Evolutionary conservation across 225 moss, liverwort and hornwort species (phyloP).

Genomic region (Physcomitrium patens): DNA sequence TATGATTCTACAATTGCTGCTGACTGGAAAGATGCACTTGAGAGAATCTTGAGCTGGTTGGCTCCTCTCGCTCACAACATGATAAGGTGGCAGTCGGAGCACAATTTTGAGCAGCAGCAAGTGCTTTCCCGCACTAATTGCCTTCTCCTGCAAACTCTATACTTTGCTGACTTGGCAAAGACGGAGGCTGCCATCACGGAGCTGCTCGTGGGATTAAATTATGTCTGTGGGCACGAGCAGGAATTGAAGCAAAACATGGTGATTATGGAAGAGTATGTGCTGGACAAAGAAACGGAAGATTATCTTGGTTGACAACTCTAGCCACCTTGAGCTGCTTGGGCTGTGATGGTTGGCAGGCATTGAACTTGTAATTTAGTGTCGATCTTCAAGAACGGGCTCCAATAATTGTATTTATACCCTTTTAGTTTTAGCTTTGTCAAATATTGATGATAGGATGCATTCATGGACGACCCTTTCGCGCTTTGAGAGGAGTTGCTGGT

Average conservation of each 20-base stretch:
- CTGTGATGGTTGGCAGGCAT: slow-evolving; percentile 50
- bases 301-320: slow-evolving; percentile 95
- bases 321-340: slow-evolving; percentile 36
- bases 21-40: slow-evolving; percentile 90
- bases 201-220: slow-evolving; percentile 91
- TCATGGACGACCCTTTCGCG: slow-evolving; percentile 54
- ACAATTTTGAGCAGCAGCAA: slow-evolving; percentile 99
- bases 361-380: slow-evolving; percentile 63
- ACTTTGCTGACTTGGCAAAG: slow-evolving; percentile 88
- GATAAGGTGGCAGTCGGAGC: slow-evolving; percentile 99
- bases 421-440: slow-evolving; percentile 48
- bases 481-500: slow-evolving; percentile 60
- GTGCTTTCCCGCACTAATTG: slow-evolving; percentile 85
- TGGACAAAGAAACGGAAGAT: slow-evolving; percentile 71
- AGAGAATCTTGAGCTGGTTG: slow-evolving; percentile 89
- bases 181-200: slow-evolving; percentile 94
- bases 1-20: slow-evolving; percentile 86
- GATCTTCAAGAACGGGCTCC: slow-evolving; percentile 45
- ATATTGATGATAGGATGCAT: slow-evolving; percentile 60
- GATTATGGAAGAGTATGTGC: slow-evolving; percentile 64
- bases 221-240: slow-evolving; percentile 93
- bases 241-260: slow-evolving; percentile 66
- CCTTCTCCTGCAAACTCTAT: slow-evolving; percentile 89
- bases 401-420: slow-evolving; percentile 61
- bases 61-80: slow-evolving; percentile 96